Base-by-base conservation (phyloP, 305 asterid genomes). In the Fraxinus greggii region DNA sequence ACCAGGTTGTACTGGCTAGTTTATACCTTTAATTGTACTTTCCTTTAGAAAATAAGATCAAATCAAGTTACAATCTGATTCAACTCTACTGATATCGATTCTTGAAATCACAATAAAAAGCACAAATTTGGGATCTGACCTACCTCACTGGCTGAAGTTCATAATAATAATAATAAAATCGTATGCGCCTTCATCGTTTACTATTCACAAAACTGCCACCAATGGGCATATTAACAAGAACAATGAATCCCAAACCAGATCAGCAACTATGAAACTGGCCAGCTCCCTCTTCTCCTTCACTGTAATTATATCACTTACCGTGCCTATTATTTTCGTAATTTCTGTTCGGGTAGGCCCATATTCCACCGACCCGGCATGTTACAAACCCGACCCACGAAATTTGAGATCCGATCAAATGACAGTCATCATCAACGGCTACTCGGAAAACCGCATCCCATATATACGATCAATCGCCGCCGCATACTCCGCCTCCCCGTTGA, bases 381-480 rank as follows among this genome's bases (percentile, higher is more conserved):
- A 28, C 23, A 61, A 35, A 45, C 83, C 86, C 77, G 90, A 90
- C 86, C 89, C 87, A 79, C 76, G 28, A 21, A n/a, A 90, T 12
- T 84, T 93, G 83, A 88, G 89, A 56, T 32, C 94, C 70, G 97
- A 93, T 79, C 99, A 88, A 83, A 81, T 92, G 86, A 93, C 99
- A 0, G 98, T 92, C 31, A 51, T 95, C 5, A 92, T 93, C 91
- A 95, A 81, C 88, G 98, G 99, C 83, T 93, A 84, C 88, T 95
- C 98, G 75, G 97, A 91, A 84, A 88, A 89, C 75, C 93, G 98
- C 56, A 92, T 95, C 54, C 97, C 95, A 38, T 87, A 92, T 51
- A 88, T 93, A 80, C 92, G 72, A 28, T 89, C 97, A 6, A 92
- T 94, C 81, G 88, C 93, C 73, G 87, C 93, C 48, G 84, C 88